phyloP scores from a whole-genome alignment of 257 asterid species.

The Solanum corneliomulleri region DNA sequence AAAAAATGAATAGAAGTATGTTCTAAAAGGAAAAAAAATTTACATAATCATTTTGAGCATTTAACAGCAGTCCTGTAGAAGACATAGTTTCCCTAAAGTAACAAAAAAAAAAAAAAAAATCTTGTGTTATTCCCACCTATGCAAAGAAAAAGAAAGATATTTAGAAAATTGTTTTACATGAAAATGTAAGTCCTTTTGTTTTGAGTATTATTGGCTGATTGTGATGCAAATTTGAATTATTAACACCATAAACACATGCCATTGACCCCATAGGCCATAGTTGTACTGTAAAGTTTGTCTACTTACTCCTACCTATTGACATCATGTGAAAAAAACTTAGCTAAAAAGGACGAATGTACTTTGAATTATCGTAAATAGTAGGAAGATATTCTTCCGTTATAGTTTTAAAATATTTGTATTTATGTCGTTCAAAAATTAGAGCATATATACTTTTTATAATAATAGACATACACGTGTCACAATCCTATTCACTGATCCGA shows the following conservation, averaged over 20 bases:
- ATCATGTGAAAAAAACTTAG: no score
- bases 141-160: background rate
- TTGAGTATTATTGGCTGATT: background rate
- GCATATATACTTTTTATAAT: no score
- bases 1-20: background rate
- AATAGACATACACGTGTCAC: no score
- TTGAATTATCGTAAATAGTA: no score
- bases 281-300: background rate
- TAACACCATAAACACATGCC: background rate
- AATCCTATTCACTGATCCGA: no score
- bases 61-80: background rate
- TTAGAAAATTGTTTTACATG: background rate
- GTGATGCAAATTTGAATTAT: background rate
- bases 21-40: background rate
- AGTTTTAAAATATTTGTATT: fast-evolving
- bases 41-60: background rate
- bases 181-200: background rate
- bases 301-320: background rate
- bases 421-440: fast-evolving
- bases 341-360: no score
- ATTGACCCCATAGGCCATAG: background rate
- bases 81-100: background rate
- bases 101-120: background rate
- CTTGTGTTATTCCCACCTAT: background rate
- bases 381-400: no score